Conservation (phyloP, 805 yeast genomes). For the Suhomyces prunicola region DNA sequence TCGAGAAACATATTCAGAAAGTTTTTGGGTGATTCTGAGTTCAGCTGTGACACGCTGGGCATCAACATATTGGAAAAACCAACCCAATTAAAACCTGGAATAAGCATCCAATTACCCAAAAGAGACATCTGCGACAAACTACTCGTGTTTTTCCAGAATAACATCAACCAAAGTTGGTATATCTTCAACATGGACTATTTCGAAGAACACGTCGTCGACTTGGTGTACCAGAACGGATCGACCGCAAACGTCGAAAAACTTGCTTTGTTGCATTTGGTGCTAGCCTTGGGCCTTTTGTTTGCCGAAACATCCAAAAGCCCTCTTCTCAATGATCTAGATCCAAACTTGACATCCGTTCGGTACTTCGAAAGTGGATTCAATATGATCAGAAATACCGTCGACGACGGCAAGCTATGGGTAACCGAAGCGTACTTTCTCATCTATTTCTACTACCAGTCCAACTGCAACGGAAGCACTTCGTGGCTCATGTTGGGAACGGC, state of each 20-base stretch:
- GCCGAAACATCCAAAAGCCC: conserved; percentile 28
- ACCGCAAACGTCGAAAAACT: conserved; percentile 20
- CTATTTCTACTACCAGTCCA: conserved; percentile 38
- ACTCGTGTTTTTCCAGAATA: conserved; percentile 29
- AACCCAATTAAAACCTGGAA: conserved; percentile 14
- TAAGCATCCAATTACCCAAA: conserved; percentile 12
- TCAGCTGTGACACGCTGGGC: conserved; percentile 37
- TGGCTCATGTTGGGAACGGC: conserved; percentile 44
- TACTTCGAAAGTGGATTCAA: conserved; percentile 36
- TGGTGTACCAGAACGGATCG: conserved; percentile 26
- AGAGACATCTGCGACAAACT: conserved; percentile 2
- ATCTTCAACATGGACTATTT: conserved; percentile 36
- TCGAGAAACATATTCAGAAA: conserved; percentile 34
- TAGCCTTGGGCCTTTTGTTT: conserved; percentile 42
- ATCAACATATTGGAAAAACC: conserved; percentile 37
- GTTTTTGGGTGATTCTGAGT: conserved; percentile 28
- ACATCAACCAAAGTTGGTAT: conserved; percentile 39
- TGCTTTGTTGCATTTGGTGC: conserved; percentile 35
- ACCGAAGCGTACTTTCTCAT: conserved; percentile 39
- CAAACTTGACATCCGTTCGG: conserved; percentile 23
- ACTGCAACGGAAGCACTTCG: conserved; percentile 39
- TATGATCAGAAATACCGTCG: conserved; percentile 27
- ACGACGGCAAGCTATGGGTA: conserved; percentile 41
- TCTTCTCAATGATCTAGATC: conserved; percentile 16
- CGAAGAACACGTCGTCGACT: conserved; percentile 21